These are phyloP conservation scores for Leccinum incarnatum DNA, from an alignment of 768 basidiomycete species.

Conservation along the genomic window DNA sequence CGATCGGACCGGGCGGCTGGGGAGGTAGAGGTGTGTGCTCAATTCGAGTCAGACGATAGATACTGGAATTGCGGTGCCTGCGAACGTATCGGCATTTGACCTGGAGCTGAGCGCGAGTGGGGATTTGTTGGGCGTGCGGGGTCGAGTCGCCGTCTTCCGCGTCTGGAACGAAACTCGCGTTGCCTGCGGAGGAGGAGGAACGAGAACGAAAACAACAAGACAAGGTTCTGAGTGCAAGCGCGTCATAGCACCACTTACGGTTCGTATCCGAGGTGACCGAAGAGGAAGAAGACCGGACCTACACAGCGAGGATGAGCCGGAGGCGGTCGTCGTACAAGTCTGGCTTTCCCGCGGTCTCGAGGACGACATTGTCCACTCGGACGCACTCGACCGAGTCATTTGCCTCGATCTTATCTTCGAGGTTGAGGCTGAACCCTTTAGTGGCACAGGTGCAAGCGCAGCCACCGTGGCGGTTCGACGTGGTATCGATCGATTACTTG, in stretches of 20 bases:
- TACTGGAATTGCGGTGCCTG: constrained; percentile 35
- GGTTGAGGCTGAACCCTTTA: constrained; percentile 30
- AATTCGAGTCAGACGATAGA: constrained; percentile 43
- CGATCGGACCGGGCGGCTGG: constrained; percentile 79
- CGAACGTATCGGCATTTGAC: constrained; percentile 70
- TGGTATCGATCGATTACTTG: constrained; percentile 75
- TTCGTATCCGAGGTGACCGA: too few species aligned
- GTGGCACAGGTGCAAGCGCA: constrained; percentile 35
- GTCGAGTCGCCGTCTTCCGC: constrained; percentile 39
- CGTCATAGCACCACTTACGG: constrained; percentile 22
- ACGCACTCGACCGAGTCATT: constrained; percentile 35
- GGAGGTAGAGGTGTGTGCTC: constrained; percentile 78
- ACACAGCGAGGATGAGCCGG: too few species aligned
- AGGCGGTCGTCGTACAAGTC: too few species aligned
- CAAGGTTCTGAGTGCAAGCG: constrained; percentile 2
- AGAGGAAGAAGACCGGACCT: too few species aligned
- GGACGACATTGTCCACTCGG: constrained; percentile 19
- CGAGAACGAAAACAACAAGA: constrained; percentile 1
- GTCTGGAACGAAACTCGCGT: constrained; percentile 4
- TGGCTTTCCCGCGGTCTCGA: too few species aligned
- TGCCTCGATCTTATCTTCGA: constrained; percentile 31
- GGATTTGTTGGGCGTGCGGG: constrained; percentile 59
- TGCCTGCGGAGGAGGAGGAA: background rate
- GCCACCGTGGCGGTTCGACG: constrained; percentile 61
- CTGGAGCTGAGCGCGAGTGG: constrained; percentile 58